Base-by-base conservation (phyloP, 2,329 filamentous ascomycete species). In the Tympanopsis confertula region DNA sequence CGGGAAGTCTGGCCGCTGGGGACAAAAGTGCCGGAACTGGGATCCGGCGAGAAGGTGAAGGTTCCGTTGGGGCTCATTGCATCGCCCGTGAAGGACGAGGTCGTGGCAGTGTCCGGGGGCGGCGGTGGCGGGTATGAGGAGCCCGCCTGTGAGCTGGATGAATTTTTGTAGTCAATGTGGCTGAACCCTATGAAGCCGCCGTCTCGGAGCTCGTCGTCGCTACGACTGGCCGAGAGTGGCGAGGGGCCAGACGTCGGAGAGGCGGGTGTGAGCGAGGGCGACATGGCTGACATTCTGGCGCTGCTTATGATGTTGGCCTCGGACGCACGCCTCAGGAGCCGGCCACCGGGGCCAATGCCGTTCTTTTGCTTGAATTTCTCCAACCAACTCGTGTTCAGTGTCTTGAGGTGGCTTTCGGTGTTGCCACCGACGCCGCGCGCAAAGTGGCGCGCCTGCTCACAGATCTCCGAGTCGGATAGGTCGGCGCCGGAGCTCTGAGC, bases 321-420 rank as follows among this genome's bases (percentile, higher is more conserved):
- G 3, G 74, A 79, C 5, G 74, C 74, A 39, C 75, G 62, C 33
- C 75, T 63, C 43, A 66, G 63, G 26, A 76, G 50, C 42, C 63
- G 68, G 13, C 60, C 65, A 13, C 61, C 62, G 13, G 49, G 28
- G 3, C 58, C 63, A 39, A 75, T 62, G 20, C 61, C 78, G 55
- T 94, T 82, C 62, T 89, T 94, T 54, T 86, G 77, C 65, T 95
- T 94, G 67, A 96, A 96, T 55, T 91, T 93, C 52, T 94, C 86
- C 22, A 96, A 69, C 88, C 89, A 95, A 47, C 69, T 78, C 20
- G 75, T 66, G 47, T 75, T 91, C 45, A 86, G 73, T 36, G 74
- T 73, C 49, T 82, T 84, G 39, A 82, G 59, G 36, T 85, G 75
- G 44, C 71, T 77, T 38, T 94, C 86, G 3, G 78, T 73, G 40